A percentile compares a stretch with the other conserved stretches of the same genome.
phyloP scores from a whole-genome alignment of 2,329 filamentous ascomycete genomes.

The Alternaria novae-zelandiae region DNA sequence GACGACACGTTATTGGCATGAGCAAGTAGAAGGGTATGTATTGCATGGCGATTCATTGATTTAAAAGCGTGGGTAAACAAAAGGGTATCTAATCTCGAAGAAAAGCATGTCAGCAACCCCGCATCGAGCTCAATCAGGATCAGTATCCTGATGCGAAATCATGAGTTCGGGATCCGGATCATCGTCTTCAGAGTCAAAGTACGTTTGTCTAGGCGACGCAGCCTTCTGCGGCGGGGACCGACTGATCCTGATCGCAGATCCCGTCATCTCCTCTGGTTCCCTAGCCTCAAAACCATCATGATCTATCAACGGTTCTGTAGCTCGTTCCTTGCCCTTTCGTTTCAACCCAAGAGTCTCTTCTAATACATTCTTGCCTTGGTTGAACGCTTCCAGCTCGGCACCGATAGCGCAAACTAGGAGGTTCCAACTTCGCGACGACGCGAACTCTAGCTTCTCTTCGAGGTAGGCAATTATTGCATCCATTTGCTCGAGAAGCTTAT shows the following conservation, averaged over 20 bases:
- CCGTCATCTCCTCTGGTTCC: constrained; percentile 36
- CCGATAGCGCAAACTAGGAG: constrained; percentile 77
- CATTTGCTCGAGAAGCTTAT: constrained; percentile 56
- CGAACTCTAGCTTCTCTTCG: constrained; percentile 60
- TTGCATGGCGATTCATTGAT: neutral
- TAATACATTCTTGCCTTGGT: constrained; percentile 66
- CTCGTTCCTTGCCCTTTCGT: constrained; percentile 39
- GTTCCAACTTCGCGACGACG: constrained; percentile 72
- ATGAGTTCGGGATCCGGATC: constrained; percentile 57
- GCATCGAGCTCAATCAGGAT: constrained; percentile 35
- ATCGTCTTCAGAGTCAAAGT: constrained; percentile 52
- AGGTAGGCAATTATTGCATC: constrained; percentile 62
- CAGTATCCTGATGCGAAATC: constrained; percentile 55
- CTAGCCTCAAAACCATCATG: constrained; percentile 21
- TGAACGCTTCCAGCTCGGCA: constrained; percentile 73
- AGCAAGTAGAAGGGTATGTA: neutral
- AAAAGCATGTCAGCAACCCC: neutral
- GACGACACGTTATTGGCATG: neutral
- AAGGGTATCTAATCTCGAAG: neutral
- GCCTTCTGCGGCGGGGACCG: constrained; percentile 35
- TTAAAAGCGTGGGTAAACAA: neutral
- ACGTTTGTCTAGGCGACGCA: constrained; percentile 35
- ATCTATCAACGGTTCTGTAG: constrained; percentile 25
- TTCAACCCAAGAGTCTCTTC: constrained; percentile 44
- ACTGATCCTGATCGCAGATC: constrained; percentile 39